Evolutionary conservation across 1,284 basidiomycete species (phyloP), one percentile per base, ranked within the genome.

Genomic region (Psilocybe mexicana): DNA sequence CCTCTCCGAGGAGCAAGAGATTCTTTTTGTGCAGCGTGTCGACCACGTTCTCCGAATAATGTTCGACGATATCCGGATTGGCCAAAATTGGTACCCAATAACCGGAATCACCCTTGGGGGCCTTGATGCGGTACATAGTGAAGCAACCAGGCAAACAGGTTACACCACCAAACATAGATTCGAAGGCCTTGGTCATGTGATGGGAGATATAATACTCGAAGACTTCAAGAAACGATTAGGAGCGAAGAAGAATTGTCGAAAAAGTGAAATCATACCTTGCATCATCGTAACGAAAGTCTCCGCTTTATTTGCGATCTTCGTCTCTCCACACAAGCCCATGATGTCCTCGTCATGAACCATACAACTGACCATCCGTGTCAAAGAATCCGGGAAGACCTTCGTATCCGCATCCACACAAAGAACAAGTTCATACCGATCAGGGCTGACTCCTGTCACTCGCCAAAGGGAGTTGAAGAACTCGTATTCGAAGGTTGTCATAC

Each of bases 141-240:
- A 99, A 99, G 79, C 96, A 99, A 65, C 96, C 97, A 12, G 97
- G 96, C 65, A 98, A 81, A 87, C 97, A 99, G 61, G 97, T 98
- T 33, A 99, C 97, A 85, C 96, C 96, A 69, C 96, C 97, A 69
- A 99, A 99, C 83, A 98, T 96, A 6, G 96, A 96, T 76, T 99
- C 96, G 79, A 99, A 99, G 1, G 96, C 95, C 80, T 99, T 99
- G 55, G 93, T 97, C 82, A 95, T 85, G 75, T 99, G 97, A 72
- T 99, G 96, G 12, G 96, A 98, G 74, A 98, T 98, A 81, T 98
- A 98, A 76, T 99, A 99, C 76, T 98, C 96, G 74, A 98, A 98
- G 53, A 99, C 97, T 91, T 64, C 38, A 60, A 54, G 56, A 67
- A 52, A 55, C 58, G 61, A 54, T 46, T 38, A 52, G 2, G 10